Conservation (phyloP, 75 land plant species). For the Picea glauca region DNA sequence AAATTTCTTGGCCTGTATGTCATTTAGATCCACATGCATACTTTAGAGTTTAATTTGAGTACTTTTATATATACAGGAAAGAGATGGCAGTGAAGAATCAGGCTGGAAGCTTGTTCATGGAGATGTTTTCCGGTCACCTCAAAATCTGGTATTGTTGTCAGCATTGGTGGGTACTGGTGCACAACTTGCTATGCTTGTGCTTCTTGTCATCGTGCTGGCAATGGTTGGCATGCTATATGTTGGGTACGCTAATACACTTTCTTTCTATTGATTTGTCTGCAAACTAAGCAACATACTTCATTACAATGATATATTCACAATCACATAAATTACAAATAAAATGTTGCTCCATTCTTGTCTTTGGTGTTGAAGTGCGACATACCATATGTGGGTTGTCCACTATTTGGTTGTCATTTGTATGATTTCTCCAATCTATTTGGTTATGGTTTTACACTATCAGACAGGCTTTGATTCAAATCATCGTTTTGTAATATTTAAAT, state of each 20-base stretch:
- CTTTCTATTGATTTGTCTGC: background rate
- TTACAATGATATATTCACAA: background rate
- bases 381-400: background rate
- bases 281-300: background rate
- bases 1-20: background rate
- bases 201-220: slow-evolving; percentile 34
- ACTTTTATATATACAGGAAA: slow-evolving; percentile 18
- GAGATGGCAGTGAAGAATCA: slow-evolving; percentile 38
- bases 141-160: slow-evolving; percentile 24
- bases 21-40: background rate
- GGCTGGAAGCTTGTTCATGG: slow-evolving; percentile 46
- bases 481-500: background rate
- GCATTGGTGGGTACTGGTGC: slow-evolving; percentile 38
- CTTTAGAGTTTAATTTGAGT: background rate
- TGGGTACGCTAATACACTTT: slow-evolving; percentile 16
- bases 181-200: slow-evolving; percentile 25
- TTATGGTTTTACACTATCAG: background rate
- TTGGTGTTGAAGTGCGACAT: background rate
- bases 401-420: background rate
- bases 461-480: background rate
- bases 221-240: slow-evolving; percentile 39
- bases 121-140: slow-evolving; percentile 31
- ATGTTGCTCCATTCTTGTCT: background rate
- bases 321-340: background rate
- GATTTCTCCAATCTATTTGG: background rate